Evolutionary conservation across 805 yeast genomes (phyloP), one percentile per base, ranked within the genome.

Genomic region (Cyberlindnera nakhonratchasimensis): DNA sequence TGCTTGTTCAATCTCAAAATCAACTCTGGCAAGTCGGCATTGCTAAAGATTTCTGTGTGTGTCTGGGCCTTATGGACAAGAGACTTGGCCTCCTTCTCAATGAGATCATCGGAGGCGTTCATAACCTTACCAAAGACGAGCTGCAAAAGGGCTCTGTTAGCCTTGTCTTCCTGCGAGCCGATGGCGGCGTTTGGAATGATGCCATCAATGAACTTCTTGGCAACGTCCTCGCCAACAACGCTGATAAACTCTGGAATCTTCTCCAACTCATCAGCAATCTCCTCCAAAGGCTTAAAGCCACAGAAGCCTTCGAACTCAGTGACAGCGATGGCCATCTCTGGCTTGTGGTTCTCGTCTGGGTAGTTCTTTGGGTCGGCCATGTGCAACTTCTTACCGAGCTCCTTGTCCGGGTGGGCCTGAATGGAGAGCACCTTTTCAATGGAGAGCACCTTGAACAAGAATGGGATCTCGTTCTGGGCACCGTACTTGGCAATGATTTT

Each of bases 291-390:
- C 62, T 93, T 83, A 72, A 93, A 93, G 0, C 99, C 99, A 67
- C 99, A 93, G 68, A 93, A 91, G 0, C 97, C 98, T 70, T 93
- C 98, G 57, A 93, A 93, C 47, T 79, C 86, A 18, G 98, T 90
- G 40, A 93, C 81, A 8, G 99, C 99, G 59, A 93, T 79, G 38
- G 99, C 98, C 99, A 93, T 93, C 66, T 93, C 99, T n/a, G 99
- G 99, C 71, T 93, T 93, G 69, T 93, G 99, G 71, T 93, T 93
- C 63, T 83, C 95, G 68, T 93, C 99, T 4, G 98, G 98, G 64
- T 93, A 93, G 68, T 93, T 86, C 57, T 80, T 79, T 43, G 99
- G 98, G 67, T 93, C 98, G 22, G 72, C 66, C 14, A 75, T 74
- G 59, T 85, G 96, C 56, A 93, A 73, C 50, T 78, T 77, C 35